Conservation (phyloP, 345 rosid genomes). For the Noccaea caerulescens region DNA sequence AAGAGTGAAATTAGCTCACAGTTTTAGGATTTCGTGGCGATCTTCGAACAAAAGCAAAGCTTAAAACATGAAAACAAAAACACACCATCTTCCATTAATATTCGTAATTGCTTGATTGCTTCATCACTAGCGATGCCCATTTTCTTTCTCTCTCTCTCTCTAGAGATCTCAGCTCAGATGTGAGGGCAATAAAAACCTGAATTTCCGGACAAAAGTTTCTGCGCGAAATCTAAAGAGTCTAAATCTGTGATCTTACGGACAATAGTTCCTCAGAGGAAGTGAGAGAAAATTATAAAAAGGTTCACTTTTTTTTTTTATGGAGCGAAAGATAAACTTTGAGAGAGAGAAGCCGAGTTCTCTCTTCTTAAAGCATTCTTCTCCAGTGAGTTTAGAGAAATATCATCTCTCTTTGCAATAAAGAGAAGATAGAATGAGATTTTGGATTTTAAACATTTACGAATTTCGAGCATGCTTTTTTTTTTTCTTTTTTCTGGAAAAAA, state of each 20-base stretch:
- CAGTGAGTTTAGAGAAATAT: not conserved
- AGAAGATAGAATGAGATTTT: not conserved
- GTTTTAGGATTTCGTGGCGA: constrained; percentile 29
- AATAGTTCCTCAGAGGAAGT: constrained; percentile 30
- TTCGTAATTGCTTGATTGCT: constrained; percentile 69
- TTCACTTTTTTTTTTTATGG: not conserved
- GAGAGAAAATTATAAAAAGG: constrained; percentile 4
- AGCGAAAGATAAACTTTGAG: constrained; percentile 22
- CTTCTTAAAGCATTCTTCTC: constrained; percentile 18
- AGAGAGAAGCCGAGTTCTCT: constrained; percentile 21
- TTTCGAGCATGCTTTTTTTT: constrained; percentile 25
- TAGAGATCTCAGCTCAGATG: constrained; percentile 41
- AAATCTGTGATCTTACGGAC: constrained; percentile 41
- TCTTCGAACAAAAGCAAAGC: constrained; percentile 32
- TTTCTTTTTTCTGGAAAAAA: constrained; percentile 5
- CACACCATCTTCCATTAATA: constrained; percentile 77
- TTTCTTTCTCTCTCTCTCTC: constrained; percentile 19
- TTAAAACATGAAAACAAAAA: constrained; percentile 20
- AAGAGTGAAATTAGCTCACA: constrained; percentile 3
- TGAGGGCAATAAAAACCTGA: not conserved
- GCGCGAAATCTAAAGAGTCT: constrained; percentile 28
- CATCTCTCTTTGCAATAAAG: constrained; percentile 1
- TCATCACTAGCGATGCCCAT: constrained; percentile 69
- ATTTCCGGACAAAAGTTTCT: constrained; percentile 23
- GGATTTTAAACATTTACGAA: not conserved